phyloP scores from a whole-genome alignment of 2,329 filamentous ascomycete genomes.

The Eutypella sp. region DNA sequence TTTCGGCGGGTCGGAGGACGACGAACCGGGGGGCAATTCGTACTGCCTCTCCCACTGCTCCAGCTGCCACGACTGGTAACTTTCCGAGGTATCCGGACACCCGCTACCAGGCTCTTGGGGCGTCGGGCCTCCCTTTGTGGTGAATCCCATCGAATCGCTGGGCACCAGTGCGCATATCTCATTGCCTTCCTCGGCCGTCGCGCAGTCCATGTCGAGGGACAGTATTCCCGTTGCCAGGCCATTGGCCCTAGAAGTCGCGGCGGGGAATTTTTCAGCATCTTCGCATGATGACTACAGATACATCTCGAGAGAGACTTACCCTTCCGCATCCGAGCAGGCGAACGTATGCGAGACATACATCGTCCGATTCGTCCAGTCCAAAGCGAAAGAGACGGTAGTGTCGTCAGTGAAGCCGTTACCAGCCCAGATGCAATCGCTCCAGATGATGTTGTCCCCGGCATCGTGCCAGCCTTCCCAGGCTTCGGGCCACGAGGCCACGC shows the following conservation, averaged over 20 bases:
- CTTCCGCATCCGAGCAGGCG: slow-evolving; percentile 24
- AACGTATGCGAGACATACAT: slow-evolving; percentile 31
- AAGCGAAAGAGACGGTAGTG: slow-evolving; percentile 27
- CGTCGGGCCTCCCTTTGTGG: slow-evolving; percentile 13
- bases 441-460: slow-evolving; percentile 24
- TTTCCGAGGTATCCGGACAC: slow-evolving; percentile 19
- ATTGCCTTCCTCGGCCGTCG: slow-evolving; percentile 12
- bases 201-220: slow-evolving; percentile 25
- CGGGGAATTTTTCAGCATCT: not conserved
- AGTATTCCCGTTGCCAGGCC: slow-evolving; percentile 26
- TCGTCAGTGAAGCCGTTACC: slow-evolving; percentile 26
- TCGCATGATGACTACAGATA: not conserved
- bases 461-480: slow-evolving; percentile 27
- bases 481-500: slow-evolving; percentile 30
- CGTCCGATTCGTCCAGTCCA: slow-evolving; percentile 28
- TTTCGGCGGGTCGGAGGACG: slow-evolving; percentile 5
- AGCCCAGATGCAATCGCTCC: slow-evolving; percentile 33
- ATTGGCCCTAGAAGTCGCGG: slow-evolving; percentile 14
- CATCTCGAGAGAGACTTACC: slow-evolving; percentile 12
- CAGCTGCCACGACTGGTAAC: slow-evolving; percentile 29
- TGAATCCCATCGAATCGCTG: slow-evolving; percentile 10
- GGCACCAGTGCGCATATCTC: slow-evolving; percentile 19
- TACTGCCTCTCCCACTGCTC: slow-evolving; percentile 26
- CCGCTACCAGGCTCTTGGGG: slow-evolving; percentile 8
- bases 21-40: slow-evolving; percentile 19